Evolutionary conservation across 2,329 filamentous ascomycete genomes (phyloP).

Genomic region (Alternaria angustiovoidea): DNA sequence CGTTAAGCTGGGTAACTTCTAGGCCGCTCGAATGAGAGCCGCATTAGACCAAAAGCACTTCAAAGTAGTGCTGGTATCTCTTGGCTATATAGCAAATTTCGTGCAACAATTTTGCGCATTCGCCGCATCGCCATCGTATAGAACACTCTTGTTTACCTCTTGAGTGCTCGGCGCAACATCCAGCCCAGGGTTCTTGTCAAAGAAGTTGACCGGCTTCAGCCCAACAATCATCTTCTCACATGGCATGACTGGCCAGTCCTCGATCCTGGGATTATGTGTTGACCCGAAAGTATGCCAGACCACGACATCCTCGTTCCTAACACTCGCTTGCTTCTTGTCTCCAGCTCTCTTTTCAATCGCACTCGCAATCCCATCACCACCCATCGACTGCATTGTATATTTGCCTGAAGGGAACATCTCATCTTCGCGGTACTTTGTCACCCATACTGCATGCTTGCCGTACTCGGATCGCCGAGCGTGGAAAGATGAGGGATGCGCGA

Average conservation of each 20-base stretch:
- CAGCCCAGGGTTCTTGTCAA: constrained; percentile 32
- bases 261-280: constrained; percentile 40
- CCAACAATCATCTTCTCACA: constrained; percentile 35
- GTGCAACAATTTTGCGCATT: not conserved
- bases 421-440: constrained; percentile 36
- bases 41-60: not conserved
- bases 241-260: constrained; percentile 46
- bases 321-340: constrained; percentile 2
- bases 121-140: constrained; percentile 1
- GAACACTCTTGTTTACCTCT: constrained; percentile 30
- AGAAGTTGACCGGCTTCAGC: constrained; percentile 39
- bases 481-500: constrained; percentile 32
- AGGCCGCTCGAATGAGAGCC: not conserved
- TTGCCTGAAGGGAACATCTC: constrained; percentile 35
- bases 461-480: constrained; percentile 35
- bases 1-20: not conserved
- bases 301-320: constrained; percentile 37
- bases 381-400: constrained; percentile 39
- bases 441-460: constrained; percentile 36
- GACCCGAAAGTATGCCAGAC: constrained; percentile 42
- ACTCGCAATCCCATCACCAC: constrained; percentile 35
- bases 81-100: not conserved
- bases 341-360: constrained; percentile 5
- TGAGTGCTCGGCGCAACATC: constrained; percentile 28
- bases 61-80: not conserved